Evolutionary conservation across 306 rosid genomes (phyloP).

Genomic region (Spatholobus suberectus): DNA sequence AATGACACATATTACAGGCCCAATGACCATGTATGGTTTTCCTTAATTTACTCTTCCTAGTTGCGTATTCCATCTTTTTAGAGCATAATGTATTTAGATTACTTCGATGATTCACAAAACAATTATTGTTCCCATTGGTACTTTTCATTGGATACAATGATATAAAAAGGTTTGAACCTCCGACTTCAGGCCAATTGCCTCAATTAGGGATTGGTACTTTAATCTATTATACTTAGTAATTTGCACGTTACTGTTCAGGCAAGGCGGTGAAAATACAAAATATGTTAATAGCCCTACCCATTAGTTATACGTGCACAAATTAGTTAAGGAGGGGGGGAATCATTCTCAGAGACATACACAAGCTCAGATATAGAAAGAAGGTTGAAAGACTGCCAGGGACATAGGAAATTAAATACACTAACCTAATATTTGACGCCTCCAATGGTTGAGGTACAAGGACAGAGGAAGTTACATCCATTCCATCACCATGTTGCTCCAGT

Average conservation of each 20-base stretch:
- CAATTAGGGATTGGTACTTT: too few species aligned
- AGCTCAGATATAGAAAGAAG: neutral
- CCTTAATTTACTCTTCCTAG: neutral
- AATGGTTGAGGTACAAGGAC: conserved; percentile 46
- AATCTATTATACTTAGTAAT: neutral
- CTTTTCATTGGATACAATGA: neutral
- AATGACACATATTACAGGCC: neutral
- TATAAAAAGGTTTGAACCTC: too few species aligned
- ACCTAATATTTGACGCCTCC: conserved; percentile 59
- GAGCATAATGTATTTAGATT: neutral
- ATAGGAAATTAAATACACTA: conserved; percentile 2
- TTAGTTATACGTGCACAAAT: neutral
- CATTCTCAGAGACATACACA: neutral
- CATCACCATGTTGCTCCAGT: conserved; percentile 46
- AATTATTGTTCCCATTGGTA: neutral
- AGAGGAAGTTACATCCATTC: conserved; percentile 37
- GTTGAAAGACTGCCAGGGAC: neutral
- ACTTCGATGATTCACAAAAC: neutral
- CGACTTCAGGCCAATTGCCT: too few species aligned
- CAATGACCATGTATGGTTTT: neutral
- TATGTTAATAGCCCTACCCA: neutral
- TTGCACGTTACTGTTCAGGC: neutral
- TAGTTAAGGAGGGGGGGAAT: neutral
- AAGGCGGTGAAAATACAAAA: neutral
- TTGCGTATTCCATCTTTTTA: neutral